These are phyloP conservation scores for Mucor circinelloides DNA, from an alignment of 371 early-diverging fungal species.

Conservation along the genomic window DNA sequence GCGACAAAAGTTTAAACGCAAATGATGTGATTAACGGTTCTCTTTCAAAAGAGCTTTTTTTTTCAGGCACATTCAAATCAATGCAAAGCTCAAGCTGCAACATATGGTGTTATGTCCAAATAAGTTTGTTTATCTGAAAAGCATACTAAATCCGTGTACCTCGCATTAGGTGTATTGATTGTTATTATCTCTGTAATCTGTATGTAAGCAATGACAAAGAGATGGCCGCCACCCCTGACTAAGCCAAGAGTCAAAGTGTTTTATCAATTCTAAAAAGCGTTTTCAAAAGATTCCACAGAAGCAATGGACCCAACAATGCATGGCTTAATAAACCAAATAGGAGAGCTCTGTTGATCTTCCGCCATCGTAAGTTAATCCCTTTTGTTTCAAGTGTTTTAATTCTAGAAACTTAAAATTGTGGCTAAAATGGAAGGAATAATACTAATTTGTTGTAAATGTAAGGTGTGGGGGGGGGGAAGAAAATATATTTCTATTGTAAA, in stretches of 20 bases:
- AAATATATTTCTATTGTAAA: no score
- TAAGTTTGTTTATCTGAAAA: background rate
- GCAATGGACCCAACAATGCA: background rate
- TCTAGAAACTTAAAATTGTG: background rate
- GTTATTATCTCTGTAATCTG: background rate
- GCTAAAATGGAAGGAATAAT: background rate
- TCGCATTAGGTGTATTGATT: background rate
- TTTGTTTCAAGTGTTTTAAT: background rate
- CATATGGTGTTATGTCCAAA: background rate
- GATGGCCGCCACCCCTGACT: background rate
- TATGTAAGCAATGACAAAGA: background rate
- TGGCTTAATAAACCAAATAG: background rate
- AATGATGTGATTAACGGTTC: background rate
- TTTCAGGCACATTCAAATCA: no score
- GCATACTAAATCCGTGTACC: background rate
- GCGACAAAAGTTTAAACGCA: background rate
- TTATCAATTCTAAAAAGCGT: background rate
- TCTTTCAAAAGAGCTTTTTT: no score
- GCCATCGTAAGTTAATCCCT: background rate
- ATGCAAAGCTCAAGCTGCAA: no score
- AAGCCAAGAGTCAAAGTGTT: background rate
- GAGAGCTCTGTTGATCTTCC: background rate
- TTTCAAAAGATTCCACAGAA: background rate
- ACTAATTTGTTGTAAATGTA: background rate
- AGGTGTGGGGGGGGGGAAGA: no score